These are phyloP conservation scores for Panaeolus cyanescens DNA, from an alignment of 768 basidiomycete species.

Conservation along the genomic window DNA sequence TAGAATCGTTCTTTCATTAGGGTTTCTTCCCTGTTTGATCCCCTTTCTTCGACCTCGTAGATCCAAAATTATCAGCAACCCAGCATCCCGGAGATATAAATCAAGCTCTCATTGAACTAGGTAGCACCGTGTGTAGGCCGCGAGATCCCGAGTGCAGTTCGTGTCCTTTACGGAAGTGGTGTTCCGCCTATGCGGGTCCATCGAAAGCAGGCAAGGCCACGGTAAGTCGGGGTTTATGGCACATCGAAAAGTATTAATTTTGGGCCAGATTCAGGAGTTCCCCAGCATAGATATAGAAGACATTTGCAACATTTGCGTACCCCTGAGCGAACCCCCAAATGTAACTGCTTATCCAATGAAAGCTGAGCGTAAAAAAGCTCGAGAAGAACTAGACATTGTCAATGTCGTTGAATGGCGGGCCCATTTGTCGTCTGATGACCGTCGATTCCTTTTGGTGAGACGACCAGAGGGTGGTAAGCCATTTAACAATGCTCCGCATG, in stretches of 20 bases:
- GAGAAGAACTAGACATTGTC: conserved; percentile 85
- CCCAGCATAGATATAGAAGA: conserved; percentile 72
- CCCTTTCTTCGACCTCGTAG: conserved; percentile 7
- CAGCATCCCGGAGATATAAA: conserved; percentile 82
- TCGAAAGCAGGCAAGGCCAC: conserved; percentile 7
- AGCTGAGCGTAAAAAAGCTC: conserved; percentile 74
- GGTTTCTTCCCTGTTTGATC: conserved; percentile 4
- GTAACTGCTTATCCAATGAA: conserved; percentile 91
- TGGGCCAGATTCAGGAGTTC: conserved; percentile 10
- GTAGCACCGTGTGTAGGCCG: conserved; percentile 90
- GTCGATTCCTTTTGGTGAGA: conserved; percentile 76
- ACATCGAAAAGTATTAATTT: not conserved
- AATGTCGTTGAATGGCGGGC: conserved; percentile 82
- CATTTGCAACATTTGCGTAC: conserved; percentile 67
- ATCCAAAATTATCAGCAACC: conserved; percentile 17
- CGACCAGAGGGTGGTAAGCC: conserved; percentile 79
- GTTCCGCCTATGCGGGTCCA: conserved; percentile 55
- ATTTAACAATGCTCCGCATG: conserved; percentile 13
- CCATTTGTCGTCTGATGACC: conserved; percentile 30
- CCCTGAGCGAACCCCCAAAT: conserved; percentile 36
- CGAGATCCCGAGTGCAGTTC: conserved; percentile 71
- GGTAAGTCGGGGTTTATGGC: conserved; percentile 8
- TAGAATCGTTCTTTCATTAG: not conserved
- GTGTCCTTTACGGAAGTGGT: conserved; percentile 75
- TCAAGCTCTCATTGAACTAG: conserved; percentile 93